Conservation (phyloP, 768 basidiomycete genomes). For the Psilocybe cubensis region DNA sequence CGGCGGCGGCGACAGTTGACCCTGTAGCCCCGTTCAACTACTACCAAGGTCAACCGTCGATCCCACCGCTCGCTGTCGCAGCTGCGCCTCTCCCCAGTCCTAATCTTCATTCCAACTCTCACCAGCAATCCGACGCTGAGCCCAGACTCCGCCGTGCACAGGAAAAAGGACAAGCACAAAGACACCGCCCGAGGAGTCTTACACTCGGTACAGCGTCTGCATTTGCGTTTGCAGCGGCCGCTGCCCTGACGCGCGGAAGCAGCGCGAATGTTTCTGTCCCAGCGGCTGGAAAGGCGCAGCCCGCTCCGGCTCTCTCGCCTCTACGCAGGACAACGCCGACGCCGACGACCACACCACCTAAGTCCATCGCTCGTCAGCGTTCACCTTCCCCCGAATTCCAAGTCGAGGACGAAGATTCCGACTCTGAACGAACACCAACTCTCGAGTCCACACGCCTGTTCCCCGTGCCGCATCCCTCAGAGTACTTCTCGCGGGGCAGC, state of each 20-base stretch:
- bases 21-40: conserved; percentile 2
- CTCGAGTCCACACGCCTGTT: too few relatives aligned
- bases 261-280: background rate
- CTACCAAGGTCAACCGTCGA: background rate
- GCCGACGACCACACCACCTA: too few relatives aligned
- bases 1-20: background rate
- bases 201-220: conserved; percentile 23
- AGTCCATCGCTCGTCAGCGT: background rate
- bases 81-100: conserved; percentile 7
- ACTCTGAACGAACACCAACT: too few relatives aligned
- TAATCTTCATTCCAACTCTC: background rate
- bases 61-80: conserved; percentile 14
- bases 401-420: too few relatives aligned
- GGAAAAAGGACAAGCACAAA: background rate
- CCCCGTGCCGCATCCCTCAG: too few relatives aligned
- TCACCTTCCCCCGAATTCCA: background rate
- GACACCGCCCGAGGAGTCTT: conserved; percentile 20
- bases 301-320: background rate
- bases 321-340: too few relatives aligned
- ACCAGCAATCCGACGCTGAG: background rate
- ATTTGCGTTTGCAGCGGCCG: conserved; percentile 16
- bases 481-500: too few relatives aligned
- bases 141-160: background rate
- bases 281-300: background rate
- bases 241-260: background rate